Evolutionary conservation across 176 grass and related monocot genomes (phyloP), one percentile per base, ranked within the genome.

Genomic region (Aegilops longissima): DNA sequence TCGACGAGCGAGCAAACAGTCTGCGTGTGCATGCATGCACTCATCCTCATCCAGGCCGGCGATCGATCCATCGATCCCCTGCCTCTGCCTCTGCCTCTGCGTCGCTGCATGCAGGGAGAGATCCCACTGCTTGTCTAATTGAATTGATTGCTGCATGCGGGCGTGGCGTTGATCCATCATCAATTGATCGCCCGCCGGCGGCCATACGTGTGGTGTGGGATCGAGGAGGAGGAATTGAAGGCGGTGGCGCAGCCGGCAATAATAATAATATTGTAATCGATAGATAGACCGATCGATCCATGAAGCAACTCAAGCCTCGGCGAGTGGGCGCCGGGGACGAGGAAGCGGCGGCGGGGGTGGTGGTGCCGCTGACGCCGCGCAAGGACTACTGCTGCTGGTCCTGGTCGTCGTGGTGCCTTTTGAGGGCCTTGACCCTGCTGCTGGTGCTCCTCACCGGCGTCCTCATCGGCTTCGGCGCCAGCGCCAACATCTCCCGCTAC

Each of bases 361-460:
- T 51, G 13, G 72, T 44, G 14, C 84, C 86, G 6, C 13, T 44
- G 21, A 47, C 84, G 24, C 76, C 90, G 25, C 82, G 90, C 68
- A 92, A 88, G 70, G 86, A 89, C n/a, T 82, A n/a, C 21, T 74
- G 69, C 24, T 94, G 86, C 80, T 89, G 87, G 9, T 88, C 83
- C 40, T 40, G 40, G 40, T 44, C 89, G 9, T 88, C 83, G 52
- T 73, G 84, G 20, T 58, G 54, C 54, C 79, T 92, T 33, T 71
- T 90, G 58, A 94, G 65, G 82, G 66, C 84, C 16, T 61, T 85
- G 16, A 80, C 66, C 2, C 63, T 77, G 61, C 70, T 89, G 8
- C 70, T 83, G 7, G 82, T 92, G 36, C 88, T 94, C 34, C 62
- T 87, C 78, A 82, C 82, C 12, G 90, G 84, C 54, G 75, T 94